Percentiles rank a stretch among this genome's conserved stretches.
phyloP scores from a whole-genome alignment of 352 stramenopile species.

The Aphanomyces euteiches region DNA sequence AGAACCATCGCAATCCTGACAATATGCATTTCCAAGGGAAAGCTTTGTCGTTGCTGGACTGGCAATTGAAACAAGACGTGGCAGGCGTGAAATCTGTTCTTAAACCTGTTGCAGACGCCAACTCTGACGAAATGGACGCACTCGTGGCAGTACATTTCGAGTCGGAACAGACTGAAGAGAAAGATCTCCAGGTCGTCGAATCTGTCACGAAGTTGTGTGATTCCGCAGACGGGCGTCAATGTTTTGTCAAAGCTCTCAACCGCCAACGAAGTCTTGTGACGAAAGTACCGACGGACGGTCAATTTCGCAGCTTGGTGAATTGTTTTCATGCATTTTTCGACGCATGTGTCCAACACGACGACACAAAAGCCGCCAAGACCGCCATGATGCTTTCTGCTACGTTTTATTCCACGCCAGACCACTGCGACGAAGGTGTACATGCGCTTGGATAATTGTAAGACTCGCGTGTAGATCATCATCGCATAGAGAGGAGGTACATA shows the following conservation, averaged over 20 bases:
- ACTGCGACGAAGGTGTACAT: background rate
- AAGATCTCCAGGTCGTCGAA: background rate
- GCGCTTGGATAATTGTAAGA: too few relatives aligned
- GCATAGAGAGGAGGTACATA: conserved; percentile 61
- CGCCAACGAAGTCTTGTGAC: conserved; percentile 77
- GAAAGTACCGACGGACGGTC: conserved; percentile 51
- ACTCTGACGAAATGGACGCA: background rate
- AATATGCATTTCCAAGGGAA: conserved; percentile 88
- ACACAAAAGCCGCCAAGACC: conserved; percentile 82
- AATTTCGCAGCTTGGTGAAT: conserved; percentile 56
- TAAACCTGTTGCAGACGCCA: background rate
- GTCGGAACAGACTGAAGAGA: background rate
- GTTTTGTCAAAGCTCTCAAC: conserved; percentile 82
- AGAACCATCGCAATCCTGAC: conserved; percentile 74
- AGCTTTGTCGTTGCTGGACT: conserved; percentile 77
- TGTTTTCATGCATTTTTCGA: conserved; percentile 75
- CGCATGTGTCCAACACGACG: conserved; percentile 67
- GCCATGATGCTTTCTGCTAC: conserved; percentile 85
- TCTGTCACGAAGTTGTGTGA: background rate
- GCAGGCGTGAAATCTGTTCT: background rate
- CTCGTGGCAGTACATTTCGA: conserved; percentile 1
- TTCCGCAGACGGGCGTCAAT: conserved; percentile 42
- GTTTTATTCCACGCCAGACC: conserved; percentile 46
- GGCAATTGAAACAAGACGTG: conserved; percentile 50
- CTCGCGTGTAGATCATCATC: background rate